These are phyloP conservation scores for Ceratocystis colombiana DNA, from an alignment of 2,329 filamentous ascomycete species.

Conservation along the genomic window DNA sequence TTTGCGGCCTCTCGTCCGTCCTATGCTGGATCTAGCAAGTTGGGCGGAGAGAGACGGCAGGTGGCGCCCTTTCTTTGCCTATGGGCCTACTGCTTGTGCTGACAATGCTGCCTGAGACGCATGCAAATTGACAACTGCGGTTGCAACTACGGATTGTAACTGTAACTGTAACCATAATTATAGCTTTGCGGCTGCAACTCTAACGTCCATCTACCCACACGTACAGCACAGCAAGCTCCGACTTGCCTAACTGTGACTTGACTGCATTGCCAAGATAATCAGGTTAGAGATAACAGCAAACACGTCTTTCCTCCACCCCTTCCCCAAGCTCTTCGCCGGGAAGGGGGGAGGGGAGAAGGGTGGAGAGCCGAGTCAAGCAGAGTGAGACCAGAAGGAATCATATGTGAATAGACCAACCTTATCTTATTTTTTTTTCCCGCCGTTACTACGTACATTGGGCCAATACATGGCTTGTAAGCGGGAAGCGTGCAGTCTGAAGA, in stretches of 20 bases:
- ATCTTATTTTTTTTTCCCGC: neutral
- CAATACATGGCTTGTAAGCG: too few relatives aligned
- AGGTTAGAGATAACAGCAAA: constrained; percentile 2
- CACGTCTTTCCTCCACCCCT: neutral
- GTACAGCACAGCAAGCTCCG: too few relatives aligned
- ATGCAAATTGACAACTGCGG: constrained; percentile 13
- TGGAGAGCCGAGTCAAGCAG: neutral
- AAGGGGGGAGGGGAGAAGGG: neutral
- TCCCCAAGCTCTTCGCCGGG: neutral
- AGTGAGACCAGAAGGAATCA: neutral
- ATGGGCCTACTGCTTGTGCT: too few relatives aligned
- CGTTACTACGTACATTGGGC: neutral
- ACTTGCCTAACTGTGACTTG: too few relatives aligned
- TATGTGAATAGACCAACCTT: neutral
- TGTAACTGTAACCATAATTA: neutral
- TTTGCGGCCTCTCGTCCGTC: too few relatives aligned
- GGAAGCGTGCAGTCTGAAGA: too few relatives aligned
- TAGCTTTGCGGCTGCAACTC: neutral
- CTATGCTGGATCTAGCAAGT: too few relatives aligned
- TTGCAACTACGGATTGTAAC: neutral
- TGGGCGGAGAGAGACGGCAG: too few relatives aligned
- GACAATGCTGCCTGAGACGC: neutral
- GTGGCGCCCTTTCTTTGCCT: too few relatives aligned
- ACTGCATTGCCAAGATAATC: neutral
- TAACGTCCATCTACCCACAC: neutral